These are phyloP conservation scores for Pyricularia grisea DNA, from an alignment of 2,329 filamentous ascomycete species.

Conservation along the genomic window DNA sequence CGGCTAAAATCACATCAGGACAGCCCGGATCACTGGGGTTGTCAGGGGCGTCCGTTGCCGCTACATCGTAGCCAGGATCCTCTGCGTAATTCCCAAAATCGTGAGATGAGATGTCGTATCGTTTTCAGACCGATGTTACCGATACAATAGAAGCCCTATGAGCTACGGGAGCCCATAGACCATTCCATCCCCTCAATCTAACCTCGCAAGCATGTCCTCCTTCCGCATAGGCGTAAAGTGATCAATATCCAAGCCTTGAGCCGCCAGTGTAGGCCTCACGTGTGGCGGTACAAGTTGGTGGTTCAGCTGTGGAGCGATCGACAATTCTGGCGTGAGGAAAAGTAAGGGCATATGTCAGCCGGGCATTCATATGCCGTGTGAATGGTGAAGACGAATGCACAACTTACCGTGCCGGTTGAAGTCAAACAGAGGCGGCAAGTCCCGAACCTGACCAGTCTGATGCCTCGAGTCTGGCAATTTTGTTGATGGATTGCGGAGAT, in stretches of 20 bases:
- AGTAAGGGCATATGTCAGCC: not conserved
- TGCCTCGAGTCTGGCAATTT: slow-evolving; percentile 91
- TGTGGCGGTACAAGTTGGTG: slow-evolving; percentile 78
- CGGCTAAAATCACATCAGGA: slow-evolving; percentile 1
- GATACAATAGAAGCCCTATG: slow-evolving; percentile 2
- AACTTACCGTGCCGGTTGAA: slow-evolving; percentile 85
- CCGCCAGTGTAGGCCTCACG: slow-evolving; percentile 62
- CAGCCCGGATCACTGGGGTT: not conserved
- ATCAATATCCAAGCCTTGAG: slow-evolving; percentile 82
- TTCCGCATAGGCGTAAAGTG: slow-evolving; percentile 85
- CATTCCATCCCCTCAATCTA: slow-evolving; percentile 59
- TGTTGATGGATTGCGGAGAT: slow-evolving; percentile 84
- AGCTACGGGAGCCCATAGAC: not conserved
- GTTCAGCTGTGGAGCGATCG: slow-evolving; percentile 87
- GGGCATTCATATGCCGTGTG: not conserved
- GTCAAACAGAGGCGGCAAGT: slow-evolving; percentile 83
- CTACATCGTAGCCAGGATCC: slow-evolving; percentile 2
- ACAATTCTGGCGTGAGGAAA: slow-evolving; percentile 60
- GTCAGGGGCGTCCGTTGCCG: not conserved
- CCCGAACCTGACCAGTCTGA: slow-evolving; percentile 66
- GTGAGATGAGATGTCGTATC: slow-evolving; percentile 5
- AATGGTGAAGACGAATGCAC: slow-evolving; percentile 3
- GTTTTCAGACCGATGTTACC: slow-evolving; percentile 7
- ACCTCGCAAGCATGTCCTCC: slow-evolving; percentile 93
- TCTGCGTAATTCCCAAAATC: slow-evolving; percentile 2